Conservation (phyloP, 1,284 basidiomycete genomes). For the Cryptococcus sp. region DNA sequence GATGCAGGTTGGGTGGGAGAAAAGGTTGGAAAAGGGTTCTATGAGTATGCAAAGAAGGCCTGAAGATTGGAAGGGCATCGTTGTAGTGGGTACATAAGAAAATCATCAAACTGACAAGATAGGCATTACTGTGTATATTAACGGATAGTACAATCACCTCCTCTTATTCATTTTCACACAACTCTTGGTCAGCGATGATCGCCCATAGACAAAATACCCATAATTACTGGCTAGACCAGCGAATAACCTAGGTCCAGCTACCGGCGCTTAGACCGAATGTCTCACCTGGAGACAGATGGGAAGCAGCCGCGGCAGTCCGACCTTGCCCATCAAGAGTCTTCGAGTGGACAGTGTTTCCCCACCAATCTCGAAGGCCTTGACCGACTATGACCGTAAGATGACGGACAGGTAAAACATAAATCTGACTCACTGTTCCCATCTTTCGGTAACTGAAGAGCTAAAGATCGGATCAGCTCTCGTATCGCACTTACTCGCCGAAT, state of each 20-base stretch:
- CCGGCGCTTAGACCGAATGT: constrained; percentile 11
- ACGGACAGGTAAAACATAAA: constrained; percentile 13
- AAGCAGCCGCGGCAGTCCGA: constrained; percentile 8
- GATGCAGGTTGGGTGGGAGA: constrained; percentile 93
- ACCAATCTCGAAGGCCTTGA: constrained; percentile 16
- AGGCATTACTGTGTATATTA: too few relatives aligned
- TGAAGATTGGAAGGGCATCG: not conserved
- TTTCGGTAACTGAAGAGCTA: constrained; percentile 21
- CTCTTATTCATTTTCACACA: too few relatives aligned
- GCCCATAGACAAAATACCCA: too few relatives aligned
- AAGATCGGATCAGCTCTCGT: too few relatives aligned
- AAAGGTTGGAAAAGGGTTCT: constrained; percentile 71
- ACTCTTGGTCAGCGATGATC: too few relatives aligned
- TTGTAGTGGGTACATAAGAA: not conserved
- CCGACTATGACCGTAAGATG: constrained; percentile 14
- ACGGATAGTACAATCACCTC: too few relatives aligned
- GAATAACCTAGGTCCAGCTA: not conserved
- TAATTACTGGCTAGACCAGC: not conserved
- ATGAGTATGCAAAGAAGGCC: constrained; percentile 53
- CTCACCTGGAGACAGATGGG: constrained; percentile 13
- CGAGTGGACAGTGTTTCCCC: constrained; percentile 32
- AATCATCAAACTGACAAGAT: too few relatives aligned
- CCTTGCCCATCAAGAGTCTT: constrained; percentile 18
- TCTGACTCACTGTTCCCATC: constrained; percentile 10
- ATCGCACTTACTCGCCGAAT: too few relatives aligned